These are phyloP conservation scores for Helicocarpus griseus DNA, from an alignment of 2,329 filamentous ascomycete species.

Conservation along the genomic window DNA sequence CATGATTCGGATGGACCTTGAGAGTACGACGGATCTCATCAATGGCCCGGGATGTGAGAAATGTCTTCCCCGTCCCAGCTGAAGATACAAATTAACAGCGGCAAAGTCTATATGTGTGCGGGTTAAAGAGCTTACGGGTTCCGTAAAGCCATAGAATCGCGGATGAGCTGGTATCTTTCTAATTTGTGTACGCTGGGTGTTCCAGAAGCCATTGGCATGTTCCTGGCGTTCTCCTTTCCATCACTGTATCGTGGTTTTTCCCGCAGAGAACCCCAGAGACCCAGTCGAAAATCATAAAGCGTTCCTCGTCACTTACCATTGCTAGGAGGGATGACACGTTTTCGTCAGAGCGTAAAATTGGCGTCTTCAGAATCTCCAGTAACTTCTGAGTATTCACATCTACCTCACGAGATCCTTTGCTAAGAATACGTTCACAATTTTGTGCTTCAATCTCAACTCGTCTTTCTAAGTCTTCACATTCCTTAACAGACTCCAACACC, in stretches of 20 bases:
- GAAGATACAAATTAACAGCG: not conserved
- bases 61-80: conserved; percentile 23
- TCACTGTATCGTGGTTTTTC: not conserved
- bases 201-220: not conserved
- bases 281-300: not conserved
- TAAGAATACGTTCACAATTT: conserved; percentile 7
- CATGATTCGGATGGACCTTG: conserved; percentile 10
- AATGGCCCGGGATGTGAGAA: conserved; percentile 17
- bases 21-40: conserved; percentile 14
- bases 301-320: not conserved
- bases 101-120: not conserved
- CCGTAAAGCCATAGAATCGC: conserved; percentile 16
- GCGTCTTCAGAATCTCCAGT: not conserved
- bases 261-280: not conserved
- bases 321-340: conserved; percentile 6
- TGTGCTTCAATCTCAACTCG: conserved; percentile 6
- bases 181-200: conserved; percentile 8
- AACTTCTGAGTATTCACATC: not conserved
- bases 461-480: conserved; percentile 6
- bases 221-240: not conserved
- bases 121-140: not conserved
- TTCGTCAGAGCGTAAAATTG: conserved; percentile 5
- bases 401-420: not conserved
- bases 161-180: conserved; percentile 12
- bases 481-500: conserved; percentile 2